phyloP scores from a whole-genome alignment of 1,139 yeast species.

The Candida dubliniensis region DNA sequence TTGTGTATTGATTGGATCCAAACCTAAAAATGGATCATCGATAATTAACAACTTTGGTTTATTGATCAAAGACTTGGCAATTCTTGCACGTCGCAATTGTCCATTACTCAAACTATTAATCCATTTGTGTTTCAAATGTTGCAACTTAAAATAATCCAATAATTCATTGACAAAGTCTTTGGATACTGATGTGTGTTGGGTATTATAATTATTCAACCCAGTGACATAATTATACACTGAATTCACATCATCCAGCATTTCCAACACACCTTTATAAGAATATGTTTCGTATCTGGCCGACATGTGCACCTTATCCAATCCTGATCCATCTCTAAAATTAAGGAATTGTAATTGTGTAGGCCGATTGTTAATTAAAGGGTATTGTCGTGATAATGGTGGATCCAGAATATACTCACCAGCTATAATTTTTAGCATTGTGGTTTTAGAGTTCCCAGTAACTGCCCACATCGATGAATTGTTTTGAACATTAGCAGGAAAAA shows the following conservation, averaged over 20 bases:
- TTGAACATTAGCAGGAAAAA: conserved; percentile 15
- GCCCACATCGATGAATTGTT: conserved; percentile 28
- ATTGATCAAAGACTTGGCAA: conserved; percentile 70
- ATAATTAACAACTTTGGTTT: conserved; percentile 67
- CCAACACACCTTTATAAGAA: conserved; percentile 52
- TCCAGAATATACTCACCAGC: conserved; percentile 45
- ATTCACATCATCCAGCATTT: conserved; percentile 71
- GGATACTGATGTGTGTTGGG: conserved; percentile 20
- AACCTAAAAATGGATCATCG: conserved; percentile 90
- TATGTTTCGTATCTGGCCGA: conserved; percentile 87
- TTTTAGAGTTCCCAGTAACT: conserved; percentile 36
- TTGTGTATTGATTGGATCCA: conserved; percentile 72
- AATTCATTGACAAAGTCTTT: conserved; percentile 37
- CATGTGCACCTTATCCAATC: conserved; percentile 69
- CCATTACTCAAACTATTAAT: conserved; percentile 90
- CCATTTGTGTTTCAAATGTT: conserved; percentile 66
- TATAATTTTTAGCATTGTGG: conserved; percentile 32
- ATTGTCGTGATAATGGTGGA: conserved; percentile 56
- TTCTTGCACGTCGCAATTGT: conserved; percentile 84
- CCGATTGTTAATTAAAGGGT: conserved; percentile 48
- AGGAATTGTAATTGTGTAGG: conserved; percentile 35
- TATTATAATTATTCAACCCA: conserved; percentile 50
- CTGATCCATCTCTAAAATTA: conserved; percentile 58
- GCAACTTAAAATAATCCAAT: conserved; percentile 53
- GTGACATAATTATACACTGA: conserved; percentile 62